phyloP scores from a whole-genome alignment of 495 filamentous ascomycete species.

The Penicillium verhagenii region DNA sequence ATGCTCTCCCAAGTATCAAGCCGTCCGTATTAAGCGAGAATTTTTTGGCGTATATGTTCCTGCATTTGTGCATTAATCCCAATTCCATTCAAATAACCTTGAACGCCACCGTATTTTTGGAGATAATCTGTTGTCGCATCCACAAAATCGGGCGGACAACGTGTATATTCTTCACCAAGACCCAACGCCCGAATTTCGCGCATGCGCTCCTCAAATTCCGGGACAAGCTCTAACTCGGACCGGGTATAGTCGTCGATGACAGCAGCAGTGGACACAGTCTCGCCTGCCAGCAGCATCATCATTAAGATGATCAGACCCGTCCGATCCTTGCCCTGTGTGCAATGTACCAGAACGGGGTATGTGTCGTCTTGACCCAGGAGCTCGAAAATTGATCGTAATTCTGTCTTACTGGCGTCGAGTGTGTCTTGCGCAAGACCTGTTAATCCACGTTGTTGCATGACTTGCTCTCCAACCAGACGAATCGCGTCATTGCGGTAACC shows the following conservation, averaged over 20 bases:
- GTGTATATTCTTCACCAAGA: slow-evolving; percentile 65
- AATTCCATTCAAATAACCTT: slow-evolving; percentile 57
- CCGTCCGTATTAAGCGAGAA: slow-evolving; percentile 7
- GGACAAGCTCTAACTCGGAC: slow-evolving; percentile 57
- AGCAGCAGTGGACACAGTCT: slow-evolving; percentile 52
- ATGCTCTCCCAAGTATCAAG: background rate
- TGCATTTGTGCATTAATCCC: slow-evolving; percentile 50
- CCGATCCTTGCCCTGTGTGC: slow-evolving; percentile 86
- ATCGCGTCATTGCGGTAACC: slow-evolving; percentile 69
- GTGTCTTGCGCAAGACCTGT: slow-evolving; percentile 64
- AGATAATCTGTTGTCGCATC: slow-evolving; percentile 49
- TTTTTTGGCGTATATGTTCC: slow-evolving; percentile 30
- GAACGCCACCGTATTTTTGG: slow-evolving; percentile 57
- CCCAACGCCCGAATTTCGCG: slow-evolving; percentile 68
- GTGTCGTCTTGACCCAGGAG: slow-evolving; percentile 41
- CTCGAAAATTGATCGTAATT: slow-evolving; percentile 60
- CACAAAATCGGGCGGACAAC: slow-evolving; percentile 58
- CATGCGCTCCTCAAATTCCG: slow-evolving; percentile 61
- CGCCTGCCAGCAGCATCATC: slow-evolving; percentile 55
- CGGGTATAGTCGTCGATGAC: slow-evolving; percentile 67
- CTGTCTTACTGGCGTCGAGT: slow-evolving; percentile 58
- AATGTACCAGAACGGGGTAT: slow-evolving; percentile 71
- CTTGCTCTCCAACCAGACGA: slow-evolving; percentile 60
- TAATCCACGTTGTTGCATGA: slow-evolving; percentile 68
- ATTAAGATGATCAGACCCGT: slow-evolving; percentile 74